phyloP scores from a whole-genome alignment of 1,284 basidiomycete species.

The Xanthoconium separans region DNA sequence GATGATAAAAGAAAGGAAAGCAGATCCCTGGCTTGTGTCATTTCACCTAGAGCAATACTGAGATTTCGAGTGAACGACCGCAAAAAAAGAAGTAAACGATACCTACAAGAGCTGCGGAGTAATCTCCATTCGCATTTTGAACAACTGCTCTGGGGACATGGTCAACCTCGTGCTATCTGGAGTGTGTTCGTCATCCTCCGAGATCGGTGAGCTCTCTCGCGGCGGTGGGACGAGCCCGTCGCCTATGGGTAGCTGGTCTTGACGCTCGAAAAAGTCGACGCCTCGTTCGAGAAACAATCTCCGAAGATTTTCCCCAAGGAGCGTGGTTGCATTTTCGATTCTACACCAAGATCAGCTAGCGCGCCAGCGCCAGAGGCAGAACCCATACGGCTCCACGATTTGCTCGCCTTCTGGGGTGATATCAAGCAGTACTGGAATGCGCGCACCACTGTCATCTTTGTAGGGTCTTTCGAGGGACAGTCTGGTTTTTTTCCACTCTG shows the following conservation, averaged over 20 bases:
- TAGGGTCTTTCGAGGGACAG: slow-evolving; percentile 75
- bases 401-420: slow-evolving; percentile 68
- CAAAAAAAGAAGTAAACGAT: not conserved
- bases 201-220: slow-evolving; percentile 24
- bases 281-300: slow-evolving; percentile 73
- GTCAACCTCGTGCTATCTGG: slow-evolving; percentile 36
- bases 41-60: slow-evolving; percentile 74
- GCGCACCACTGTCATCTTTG: slow-evolving; percentile 67
- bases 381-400: slow-evolving; percentile 65
- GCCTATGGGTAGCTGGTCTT: slow-evolving; percentile 34
- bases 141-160: slow-evolving; percentile 74
- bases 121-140: slow-evolving; percentile 69
- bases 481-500: slow-evolving; percentile 56
- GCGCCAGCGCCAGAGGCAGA: slow-evolving; percentile 7
- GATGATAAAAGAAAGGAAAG: slow-evolving; percentile 54
- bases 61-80: slow-evolving; percentile 17
- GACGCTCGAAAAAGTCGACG: slow-evolving; percentile 67
- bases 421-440: slow-evolving; percentile 62
- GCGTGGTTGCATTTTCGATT: slow-evolving; percentile 52
- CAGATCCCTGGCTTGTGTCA: slow-evolving; percentile 71
- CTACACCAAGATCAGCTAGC: slow-evolving; percentile 31
- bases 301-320: slow-evolving; percentile 60
- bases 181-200: slow-evolving; percentile 30
- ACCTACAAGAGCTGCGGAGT: slow-evolving; percentile 68
- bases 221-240: slow-evolving; percentile 24